phyloP scores from a whole-genome alignment of 176 grass and related monocot species.

The Eremochloa ophiuroides region DNA sequence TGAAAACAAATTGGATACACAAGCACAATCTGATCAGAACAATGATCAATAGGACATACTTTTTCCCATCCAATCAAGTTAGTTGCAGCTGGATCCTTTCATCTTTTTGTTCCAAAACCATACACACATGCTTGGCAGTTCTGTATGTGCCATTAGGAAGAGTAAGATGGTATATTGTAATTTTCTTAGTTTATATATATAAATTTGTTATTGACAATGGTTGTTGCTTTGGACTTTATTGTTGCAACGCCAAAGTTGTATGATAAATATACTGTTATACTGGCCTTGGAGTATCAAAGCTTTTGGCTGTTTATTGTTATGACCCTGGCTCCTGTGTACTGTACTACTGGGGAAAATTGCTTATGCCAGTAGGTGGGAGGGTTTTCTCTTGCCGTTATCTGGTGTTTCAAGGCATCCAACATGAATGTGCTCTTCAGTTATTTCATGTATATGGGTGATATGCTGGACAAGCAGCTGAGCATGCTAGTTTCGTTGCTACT shows the following conservation, averaged over 20 bases:
- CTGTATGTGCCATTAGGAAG: constrained; percentile 20
- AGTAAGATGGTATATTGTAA: constrained; percentile 39
- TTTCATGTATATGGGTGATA: neutral
- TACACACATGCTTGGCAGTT: constrained; percentile 23
- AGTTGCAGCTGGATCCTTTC: constrained; percentile 8
- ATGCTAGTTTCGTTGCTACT: neutral
- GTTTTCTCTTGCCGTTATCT: neutral
- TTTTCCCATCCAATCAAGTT: constrained; percentile 7
- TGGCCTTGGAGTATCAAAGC: neutral
- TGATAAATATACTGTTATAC: constrained; percentile 40
- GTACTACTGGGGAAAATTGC: neutral
- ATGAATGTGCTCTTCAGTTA: neutral
- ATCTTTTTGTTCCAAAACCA: neutral
- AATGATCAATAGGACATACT: constrained; percentile 26
- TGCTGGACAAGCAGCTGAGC: neutral
- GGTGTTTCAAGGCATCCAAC: neutral
- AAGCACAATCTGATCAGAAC: constrained; percentile 16
- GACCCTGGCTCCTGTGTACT: neutral
- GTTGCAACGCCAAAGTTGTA: constrained; percentile 44
- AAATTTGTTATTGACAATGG: constrained; percentile 25
- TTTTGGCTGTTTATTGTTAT: constrained; percentile 4
- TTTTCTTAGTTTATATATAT: constrained; percentile 37
- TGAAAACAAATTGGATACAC: constrained; percentile 26
- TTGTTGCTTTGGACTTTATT: constrained; percentile 25
- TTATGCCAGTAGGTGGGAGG: neutral